phyloP scores from a whole-genome alignment of 2,329 filamentous ascomycete species.

The Fusarium clavum region DNA sequence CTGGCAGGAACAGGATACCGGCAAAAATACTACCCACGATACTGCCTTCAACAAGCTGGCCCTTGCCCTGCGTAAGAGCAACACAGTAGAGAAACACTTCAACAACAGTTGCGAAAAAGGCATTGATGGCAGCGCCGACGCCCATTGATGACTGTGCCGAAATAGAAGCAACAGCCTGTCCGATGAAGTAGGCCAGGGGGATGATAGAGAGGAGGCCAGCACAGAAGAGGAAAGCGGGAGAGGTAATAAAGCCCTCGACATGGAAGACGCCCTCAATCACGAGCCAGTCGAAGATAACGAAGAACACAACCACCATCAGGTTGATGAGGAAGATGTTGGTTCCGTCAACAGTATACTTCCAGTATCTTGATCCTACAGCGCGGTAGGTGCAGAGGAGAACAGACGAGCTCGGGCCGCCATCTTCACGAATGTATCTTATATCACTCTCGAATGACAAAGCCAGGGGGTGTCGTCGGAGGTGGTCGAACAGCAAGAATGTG shows the following conservation, averaged over 20 bases:
- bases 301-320: conserved; percentile 90
- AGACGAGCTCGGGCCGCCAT: conserved; percentile 79
- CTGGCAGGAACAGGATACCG: conserved; percentile 92
- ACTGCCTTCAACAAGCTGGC: conserved; percentile 92
- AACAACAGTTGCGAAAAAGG: conserved; percentile 97
- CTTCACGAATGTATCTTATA: conserved; percentile 76
- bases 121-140: conserved; percentile 94
- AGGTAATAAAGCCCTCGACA: conserved; percentile 78
- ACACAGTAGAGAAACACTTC: conserved; percentile 98
- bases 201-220: conserved; percentile 92
- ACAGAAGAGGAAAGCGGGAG: conserved; percentile 86
- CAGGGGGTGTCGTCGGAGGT: conserved; percentile 90
- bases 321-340: conserved; percentile 99
- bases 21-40: conserved; percentile 98
- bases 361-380: conserved; percentile 93
- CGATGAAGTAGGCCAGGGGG: conserved; percentile 97
- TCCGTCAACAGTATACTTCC: conserved; percentile 99
- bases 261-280: conserved; percentile 77
- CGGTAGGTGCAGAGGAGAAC: conserved; percentile 97
- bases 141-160: conserved; percentile 99
- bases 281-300: conserved; percentile 93
- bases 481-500: conserved; percentile 87
- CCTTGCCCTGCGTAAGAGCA: conserved; percentile 91
- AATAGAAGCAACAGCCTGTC: conserved; percentile 97
- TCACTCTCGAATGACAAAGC: conserved; percentile 95